Base-by-base conservation (phyloP, 345 rosid genomes). In the Fremontodendron californicum region DNA sequence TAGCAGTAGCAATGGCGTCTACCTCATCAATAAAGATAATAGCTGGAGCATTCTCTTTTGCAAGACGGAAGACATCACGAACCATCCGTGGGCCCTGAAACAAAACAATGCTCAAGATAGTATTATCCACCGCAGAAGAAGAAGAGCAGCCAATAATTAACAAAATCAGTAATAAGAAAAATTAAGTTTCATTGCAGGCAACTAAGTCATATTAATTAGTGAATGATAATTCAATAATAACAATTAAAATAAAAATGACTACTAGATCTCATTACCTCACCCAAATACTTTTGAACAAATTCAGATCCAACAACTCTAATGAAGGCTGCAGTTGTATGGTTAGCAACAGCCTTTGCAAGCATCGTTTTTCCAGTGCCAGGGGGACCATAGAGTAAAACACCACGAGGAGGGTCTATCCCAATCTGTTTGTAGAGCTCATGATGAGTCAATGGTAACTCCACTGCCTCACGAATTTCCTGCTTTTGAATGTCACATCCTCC, bases 391-490 rank as follows among this genome's bases (percentile, higher is more conserved):
- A 95, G 96, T 83, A 95, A 78, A 67, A 95, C 99, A 70, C 99
- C 99, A 18, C 99, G 98, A 13, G 99, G 99, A 0, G 99, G 99
- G 78, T 95, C 99, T 39, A 95, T 95, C 35, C 99, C 99, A 80
- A 95, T 95, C 79, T 95, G 98, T 43, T 93, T 95, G 89, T 95
- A 95, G 39, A 95, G 82, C 73, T 95, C 99, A 46, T 95, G 97
- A 71, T 95, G 99, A 62, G 99, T 95, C 25, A 95, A 86, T 13
- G 99, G 99, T 75, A 95, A 84, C 87, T 95, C 99, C 71, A 95
- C 99, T 6, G 99, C 99, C 86, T 95, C 99, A n/a, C 99, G 96
- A 81, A 95, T 95, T 80, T 96, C 99, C 87, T 96, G 99, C 79
- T 96, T 96, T 84, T 96, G 99, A 19, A 61, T 61, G 66, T 96